Evolutionary conservation across 208 protist species (phyloP).

Genomic region (Crithidia fasciculata): DNA sequence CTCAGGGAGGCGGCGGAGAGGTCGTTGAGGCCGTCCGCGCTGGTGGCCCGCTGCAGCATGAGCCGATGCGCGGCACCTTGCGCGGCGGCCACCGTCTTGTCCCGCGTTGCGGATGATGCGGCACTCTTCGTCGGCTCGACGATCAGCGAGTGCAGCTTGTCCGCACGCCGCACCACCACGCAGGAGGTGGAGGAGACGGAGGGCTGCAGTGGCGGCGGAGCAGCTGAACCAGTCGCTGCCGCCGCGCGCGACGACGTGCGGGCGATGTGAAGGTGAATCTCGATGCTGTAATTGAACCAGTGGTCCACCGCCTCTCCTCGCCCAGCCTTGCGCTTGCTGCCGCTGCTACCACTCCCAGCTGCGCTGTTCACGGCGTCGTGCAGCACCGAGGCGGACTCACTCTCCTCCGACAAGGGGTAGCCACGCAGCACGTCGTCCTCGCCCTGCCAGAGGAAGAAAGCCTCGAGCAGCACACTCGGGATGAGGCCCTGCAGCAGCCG

Average conservation of each 20-base stretch:
- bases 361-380: constrained; percentile 9
- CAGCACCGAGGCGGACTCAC: constrained; percentile 21
- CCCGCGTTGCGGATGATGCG: background rate
- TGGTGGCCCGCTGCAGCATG: constrained; percentile 36
- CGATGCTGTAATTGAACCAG: constrained; percentile 78
- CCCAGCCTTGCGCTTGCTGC: constrained; percentile 4
- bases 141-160: constrained; percentile 40
- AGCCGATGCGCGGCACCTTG: constrained; percentile 21
- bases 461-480: constrained; percentile 76
- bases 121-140: background rate
- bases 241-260: background rate
- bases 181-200: constrained; percentile 17
- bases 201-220: background rate
- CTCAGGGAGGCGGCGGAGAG: background rate
- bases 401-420: constrained; percentile 48
- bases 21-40: constrained; percentile 13
- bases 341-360: background rate
- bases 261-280: constrained; percentile 42
- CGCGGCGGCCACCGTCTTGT: constrained; percentile 5
- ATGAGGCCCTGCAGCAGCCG: constrained; percentile 80
- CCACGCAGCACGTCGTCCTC: constrained; percentile 79
- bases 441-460: constrained; percentile 85
- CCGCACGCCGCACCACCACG: constrained; percentile 38
- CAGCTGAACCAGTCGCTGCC: no score
- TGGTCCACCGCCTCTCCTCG: constrained; percentile 41